phyloP scores from a whole-genome alignment of 1,284 basidiomycete species.

The Fomitiporia mediterranea region DNA sequence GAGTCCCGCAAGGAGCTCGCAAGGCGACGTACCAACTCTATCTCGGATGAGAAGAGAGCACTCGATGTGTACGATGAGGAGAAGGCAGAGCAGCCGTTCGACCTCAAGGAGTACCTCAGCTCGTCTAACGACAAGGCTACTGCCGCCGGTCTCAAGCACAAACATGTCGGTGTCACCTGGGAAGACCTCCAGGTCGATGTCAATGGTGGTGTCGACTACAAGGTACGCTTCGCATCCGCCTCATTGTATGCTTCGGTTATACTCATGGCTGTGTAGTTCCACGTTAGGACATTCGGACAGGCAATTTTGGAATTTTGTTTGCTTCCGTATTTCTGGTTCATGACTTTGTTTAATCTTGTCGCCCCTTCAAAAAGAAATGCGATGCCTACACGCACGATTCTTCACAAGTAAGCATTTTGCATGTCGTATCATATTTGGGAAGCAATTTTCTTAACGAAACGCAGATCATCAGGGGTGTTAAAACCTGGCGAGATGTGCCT shows the following conservation, averaged over 20 bases:
- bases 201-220: slow-evolving; percentile 54
- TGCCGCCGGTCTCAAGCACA: slow-evolving; percentile 72
- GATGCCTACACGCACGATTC: slow-evolving; percentile 50
- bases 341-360: slow-evolving; percentile 45
- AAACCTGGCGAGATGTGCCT: slow-evolving; percentile 65
- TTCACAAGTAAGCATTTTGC: slow-evolving; percentile 54
- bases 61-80: slow-evolving; percentile 46
- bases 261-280: slow-evolving; percentile 40
- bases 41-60: slow-evolving; percentile 24
- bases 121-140: slow-evolving; percentile 64
- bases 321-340: slow-evolving; percentile 47
- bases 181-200: slow-evolving; percentile 70
- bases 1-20: slow-evolving; percentile 24
- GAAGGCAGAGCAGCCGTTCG: slow-evolving; percentile 38
- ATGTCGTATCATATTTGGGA: not conserved
- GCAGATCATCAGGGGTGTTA: slow-evolving; percentile 67
- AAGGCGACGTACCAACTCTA: slow-evolving; percentile 8
- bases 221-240: slow-evolving; percentile 36
- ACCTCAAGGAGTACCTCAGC: slow-evolving; percentile 73
- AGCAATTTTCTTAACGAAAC: slow-evolving; percentile 33
- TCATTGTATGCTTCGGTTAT: not conserved
- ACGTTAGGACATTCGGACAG: slow-evolving; percentile 60
- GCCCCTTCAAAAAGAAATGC: slow-evolving; percentile 51
- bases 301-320: slow-evolving; percentile 57
- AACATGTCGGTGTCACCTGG: slow-evolving; percentile 82